phyloP scores from a whole-genome alignment of 768 basidiomycete species.

The Lenzites betulinus region DNA sequence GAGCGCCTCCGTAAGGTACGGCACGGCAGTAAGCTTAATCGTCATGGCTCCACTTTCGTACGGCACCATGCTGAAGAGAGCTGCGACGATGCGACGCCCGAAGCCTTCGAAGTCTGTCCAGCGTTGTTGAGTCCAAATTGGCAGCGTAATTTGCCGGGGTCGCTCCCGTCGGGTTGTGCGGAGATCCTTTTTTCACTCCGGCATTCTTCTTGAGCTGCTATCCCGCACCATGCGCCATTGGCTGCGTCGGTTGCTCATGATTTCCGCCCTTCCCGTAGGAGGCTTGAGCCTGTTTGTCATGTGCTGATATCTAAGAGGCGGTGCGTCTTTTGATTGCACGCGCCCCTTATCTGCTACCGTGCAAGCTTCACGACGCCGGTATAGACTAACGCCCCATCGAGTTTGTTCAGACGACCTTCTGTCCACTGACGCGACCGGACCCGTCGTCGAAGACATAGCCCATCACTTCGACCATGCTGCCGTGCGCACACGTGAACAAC shows the following conservation, averaged over 20 bases:
- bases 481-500: constrained; percentile 2
- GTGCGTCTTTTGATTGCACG: background rate
- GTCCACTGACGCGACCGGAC: background rate
- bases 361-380: background rate
- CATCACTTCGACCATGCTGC: constrained; percentile 12
- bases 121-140: background rate
- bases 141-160: background rate
- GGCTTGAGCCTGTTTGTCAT: background rate
- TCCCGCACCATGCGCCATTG: background rate
- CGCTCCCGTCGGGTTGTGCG: background rate
- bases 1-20: background rate
- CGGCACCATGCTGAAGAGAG: background rate
- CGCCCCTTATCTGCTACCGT: background rate
- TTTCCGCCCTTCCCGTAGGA: background rate
- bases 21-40: background rate
- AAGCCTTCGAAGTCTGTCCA: background rate
- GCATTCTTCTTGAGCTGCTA: background rate
- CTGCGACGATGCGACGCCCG: background rate
- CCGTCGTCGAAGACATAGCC: constrained; percentile 3
- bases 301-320: background rate
- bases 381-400: background rate
- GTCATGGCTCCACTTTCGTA: background rate
- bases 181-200: background rate
- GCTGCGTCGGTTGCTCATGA: background rate
- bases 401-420: background rate